Evolutionary conservation across 495 filamentous ascomycete genomes (phyloP).

Genomic region (Penicillium verhagenii): DNA sequence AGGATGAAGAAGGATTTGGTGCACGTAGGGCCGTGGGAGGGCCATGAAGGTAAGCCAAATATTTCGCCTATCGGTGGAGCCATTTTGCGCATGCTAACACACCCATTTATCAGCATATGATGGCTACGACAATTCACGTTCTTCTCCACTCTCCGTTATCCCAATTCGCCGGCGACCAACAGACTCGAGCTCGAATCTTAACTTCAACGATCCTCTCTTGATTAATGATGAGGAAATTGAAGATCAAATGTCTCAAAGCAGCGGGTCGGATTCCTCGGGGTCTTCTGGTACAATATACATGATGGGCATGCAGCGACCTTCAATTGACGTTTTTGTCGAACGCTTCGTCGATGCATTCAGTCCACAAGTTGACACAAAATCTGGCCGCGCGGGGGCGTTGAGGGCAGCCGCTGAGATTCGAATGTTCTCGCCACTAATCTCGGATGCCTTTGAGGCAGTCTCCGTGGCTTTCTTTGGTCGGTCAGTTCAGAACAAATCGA

Average conservation of each 20-base stretch:
- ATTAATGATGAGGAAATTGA: conserved; percentile 12
- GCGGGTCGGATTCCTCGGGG: conserved; percentile 28
- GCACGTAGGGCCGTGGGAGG: conserved; percentile 31
- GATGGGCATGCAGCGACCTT: conserved; percentile 26
- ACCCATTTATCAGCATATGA: conserved; percentile 16
- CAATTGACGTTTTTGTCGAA: conserved; percentile 42
- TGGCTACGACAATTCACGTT: conserved; percentile 7
- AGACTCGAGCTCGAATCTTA: conserved; percentile 2
- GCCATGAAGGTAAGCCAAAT: conserved; percentile 26
- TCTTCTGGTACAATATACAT: conserved; percentile 25
- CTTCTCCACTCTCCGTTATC: conserved; percentile 11
- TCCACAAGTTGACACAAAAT: conserved; percentile 39
- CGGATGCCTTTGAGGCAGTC: conserved; percentile 42
- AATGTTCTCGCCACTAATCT: conserved; percentile 45
- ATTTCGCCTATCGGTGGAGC: not conserved
- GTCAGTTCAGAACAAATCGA: conserved; percentile 34
- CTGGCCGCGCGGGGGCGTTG: conserved; percentile 41
- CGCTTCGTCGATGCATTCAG: conserved; percentile 49
- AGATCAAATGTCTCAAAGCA: conserved; percentile 14
- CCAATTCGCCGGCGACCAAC: conserved; percentile 8
- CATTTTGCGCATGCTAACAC: not conserved
- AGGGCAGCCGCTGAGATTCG: conserved; percentile 43
- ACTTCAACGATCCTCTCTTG: conserved; percentile 15
- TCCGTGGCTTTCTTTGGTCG: conserved; percentile 45
- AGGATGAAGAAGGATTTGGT: conserved; percentile 18